Evolutionary conservation across 2,329 filamentous ascomycete species (phyloP).

Genomic region (Shiraia sp.): DNA sequence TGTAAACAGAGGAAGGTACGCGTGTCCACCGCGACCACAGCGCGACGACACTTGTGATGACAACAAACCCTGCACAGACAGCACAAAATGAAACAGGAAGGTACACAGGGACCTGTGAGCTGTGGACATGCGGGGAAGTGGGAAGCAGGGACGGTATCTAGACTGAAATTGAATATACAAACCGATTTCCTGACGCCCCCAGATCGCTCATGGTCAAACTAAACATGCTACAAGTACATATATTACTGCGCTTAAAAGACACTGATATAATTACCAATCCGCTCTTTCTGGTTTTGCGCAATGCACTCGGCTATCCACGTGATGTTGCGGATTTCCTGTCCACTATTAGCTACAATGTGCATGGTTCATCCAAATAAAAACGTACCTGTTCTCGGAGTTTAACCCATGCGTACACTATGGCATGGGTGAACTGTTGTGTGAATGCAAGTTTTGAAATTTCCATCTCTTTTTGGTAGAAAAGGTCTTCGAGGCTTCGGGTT

Average conservation of each 20-base stretch:
- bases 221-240: conserved; percentile 32
- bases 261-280: conserved; percentile 98
- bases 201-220: conserved; percentile 30
- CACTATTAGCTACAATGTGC: conserved; percentile 14
- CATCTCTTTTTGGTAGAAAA: conserved; percentile 99
- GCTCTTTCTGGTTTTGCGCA: conserved; percentile 98
- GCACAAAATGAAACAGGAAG: background rate
- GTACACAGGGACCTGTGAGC: too few relatives aligned
- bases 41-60: background rate
- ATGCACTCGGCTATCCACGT: conserved; percentile 99
- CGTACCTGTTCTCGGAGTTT: conserved; percentile 94
- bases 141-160: conserved; percentile 18
- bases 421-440: conserved; percentile 92
- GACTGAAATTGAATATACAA: conserved; percentile 34
- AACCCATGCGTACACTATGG: conserved; percentile 96
- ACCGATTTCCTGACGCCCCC: conserved; percentile 34
- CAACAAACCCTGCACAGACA: too few relatives aligned
- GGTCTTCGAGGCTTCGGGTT: conserved; percentile 88
- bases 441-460: conserved; percentile 95
- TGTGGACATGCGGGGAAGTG: too few relatives aligned
- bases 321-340: conserved; percentile 96
- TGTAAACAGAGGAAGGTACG: conserved; percentile 21
- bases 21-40: conserved; percentile 4
- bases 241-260: conserved; percentile 63
- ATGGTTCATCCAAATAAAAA: conserved; percentile 7